Conservation (phyloP, 306 rosid species). For the Cicer arietinum region DNA sequence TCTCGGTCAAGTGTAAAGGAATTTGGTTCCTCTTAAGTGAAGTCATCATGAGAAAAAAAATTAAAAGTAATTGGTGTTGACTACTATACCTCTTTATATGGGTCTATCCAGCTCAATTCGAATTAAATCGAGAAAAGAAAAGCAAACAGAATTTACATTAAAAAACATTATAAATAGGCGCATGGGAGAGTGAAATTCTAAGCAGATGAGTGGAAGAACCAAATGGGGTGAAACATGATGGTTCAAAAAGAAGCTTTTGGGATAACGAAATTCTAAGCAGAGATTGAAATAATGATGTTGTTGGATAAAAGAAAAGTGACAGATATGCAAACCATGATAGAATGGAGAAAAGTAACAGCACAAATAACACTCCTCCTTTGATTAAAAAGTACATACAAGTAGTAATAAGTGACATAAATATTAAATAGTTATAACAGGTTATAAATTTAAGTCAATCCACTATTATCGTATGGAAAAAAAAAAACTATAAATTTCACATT, state of each 20-base stretch:
- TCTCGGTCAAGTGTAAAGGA: not conserved
- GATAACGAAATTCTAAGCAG: not conserved
- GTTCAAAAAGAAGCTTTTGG: conserved; percentile 40
- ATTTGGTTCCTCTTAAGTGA: not conserved
- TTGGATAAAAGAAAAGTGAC: conserved; percentile 33
- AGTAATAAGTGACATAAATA: not conserved
- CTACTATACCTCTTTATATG: not conserved
- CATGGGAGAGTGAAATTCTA: conserved; percentile 17
- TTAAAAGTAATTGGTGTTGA: not conserved
- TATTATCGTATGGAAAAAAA: not conserved
- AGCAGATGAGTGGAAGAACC: conserved; percentile 47
- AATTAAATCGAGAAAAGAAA: not conserved
- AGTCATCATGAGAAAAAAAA: not conserved
- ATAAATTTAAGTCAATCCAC: not conserved
- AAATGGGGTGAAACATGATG: conserved; percentile 29
- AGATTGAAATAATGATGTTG: conserved; percentile 50
- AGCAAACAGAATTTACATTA: not conserved
- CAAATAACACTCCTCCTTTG: conserved; percentile 27
- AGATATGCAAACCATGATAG: conserved; percentile 15
- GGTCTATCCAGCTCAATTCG: not conserved
- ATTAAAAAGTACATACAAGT: not conserved
- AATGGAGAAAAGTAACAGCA: conserved; percentile 38
- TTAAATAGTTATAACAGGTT: not conserved
- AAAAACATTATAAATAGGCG: not conserved
- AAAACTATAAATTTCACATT: not conserved